Evolutionary conservation across 805 yeast genomes (phyloP).

Genomic region (Metschnikowia hibisci): DNA sequence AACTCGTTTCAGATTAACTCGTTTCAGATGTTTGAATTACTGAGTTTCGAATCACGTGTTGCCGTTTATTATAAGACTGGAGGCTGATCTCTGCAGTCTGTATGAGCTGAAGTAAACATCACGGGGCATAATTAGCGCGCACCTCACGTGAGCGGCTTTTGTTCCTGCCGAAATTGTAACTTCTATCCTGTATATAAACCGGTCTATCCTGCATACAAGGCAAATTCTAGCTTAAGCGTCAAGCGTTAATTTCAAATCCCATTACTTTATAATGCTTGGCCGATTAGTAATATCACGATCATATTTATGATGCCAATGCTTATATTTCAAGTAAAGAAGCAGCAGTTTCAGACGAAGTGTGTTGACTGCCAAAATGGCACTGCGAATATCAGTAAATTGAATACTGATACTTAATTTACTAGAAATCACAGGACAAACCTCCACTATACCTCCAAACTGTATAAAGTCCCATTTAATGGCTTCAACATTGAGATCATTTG

Average conservation of each 20-base stretch:
- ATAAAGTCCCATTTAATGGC: slow-evolving; percentile 48
- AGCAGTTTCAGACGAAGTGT: slow-evolving; percentile 12
- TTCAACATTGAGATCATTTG: slow-evolving; percentile 41
- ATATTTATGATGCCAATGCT: slow-evolving; percentile 61
- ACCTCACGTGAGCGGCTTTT: no score
- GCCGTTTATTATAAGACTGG: no score
- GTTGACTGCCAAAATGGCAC: slow-evolving; percentile 55
- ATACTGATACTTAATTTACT: slow-evolving; percentile 58
- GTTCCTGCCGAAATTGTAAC: no score
- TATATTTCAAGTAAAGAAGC: slow-evolving; percentile 36
- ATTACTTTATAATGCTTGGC: slow-evolving; percentile 33
- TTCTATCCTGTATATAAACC: no score
- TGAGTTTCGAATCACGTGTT: no score
- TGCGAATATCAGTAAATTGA: slow-evolving; percentile 52
- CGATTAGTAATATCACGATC: slow-evolving; percentile 64
- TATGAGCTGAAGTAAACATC: neutral
- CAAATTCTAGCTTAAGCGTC: no score
- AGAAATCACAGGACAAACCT: slow-evolving; percentile 63
- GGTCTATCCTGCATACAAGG: no score
- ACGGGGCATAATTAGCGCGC: neutral
- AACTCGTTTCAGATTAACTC: neutral
- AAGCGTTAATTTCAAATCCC: no score
- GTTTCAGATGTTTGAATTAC: neutral
- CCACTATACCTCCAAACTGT: slow-evolving; percentile 56
- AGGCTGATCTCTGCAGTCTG: no score